Percentiles rank a stretch among this genome's conserved stretches.
phyloP scores from a whole-genome alignment of 2,329 filamentous ascomycete species.

The Trichocomaceae sp. region DNA sequence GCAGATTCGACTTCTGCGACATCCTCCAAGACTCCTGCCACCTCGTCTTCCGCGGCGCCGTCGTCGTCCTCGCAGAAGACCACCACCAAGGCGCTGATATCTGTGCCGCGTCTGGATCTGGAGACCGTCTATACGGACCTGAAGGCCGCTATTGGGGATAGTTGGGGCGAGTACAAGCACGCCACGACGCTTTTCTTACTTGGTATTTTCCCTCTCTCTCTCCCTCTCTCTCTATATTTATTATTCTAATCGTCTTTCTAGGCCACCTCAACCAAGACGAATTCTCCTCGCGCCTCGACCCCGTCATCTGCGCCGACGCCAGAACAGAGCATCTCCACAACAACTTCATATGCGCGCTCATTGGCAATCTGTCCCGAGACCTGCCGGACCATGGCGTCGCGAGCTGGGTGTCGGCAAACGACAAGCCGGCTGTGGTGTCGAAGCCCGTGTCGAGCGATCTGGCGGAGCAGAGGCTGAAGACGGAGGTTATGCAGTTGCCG shows the following conservation, averaged over 20 bases:
- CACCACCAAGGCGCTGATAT: conserved; percentile 44
- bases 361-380: conserved; percentile 54
- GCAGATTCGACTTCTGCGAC: conserved; percentile 32
- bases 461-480: conserved; percentile 56
- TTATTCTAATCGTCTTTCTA: conserved; percentile 19
- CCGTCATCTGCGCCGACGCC: conserved; percentile 48
- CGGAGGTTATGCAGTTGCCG: conserved; percentile 57
- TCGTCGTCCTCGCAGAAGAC: conserved; percentile 39
- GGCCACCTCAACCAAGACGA: conserved; percentile 57
- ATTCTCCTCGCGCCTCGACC: conserved; percentile 50
- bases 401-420: conserved; percentile 57
- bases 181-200: conserved; percentile 53
- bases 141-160: conserved; percentile 53
- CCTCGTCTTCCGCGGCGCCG: conserved; percentile 21
- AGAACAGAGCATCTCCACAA: conserved; percentile 56
- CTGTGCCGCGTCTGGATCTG: conserved; percentile 56
- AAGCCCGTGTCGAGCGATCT: conserved; percentile 53
- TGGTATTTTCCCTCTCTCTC: conserved; percentile 35
- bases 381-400: conserved; percentile 57
- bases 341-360: conserved; percentile 53
- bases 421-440: conserved; percentile 44
- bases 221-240: too few species aligned
- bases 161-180: conserved; percentile 56
- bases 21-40: conserved; percentile 27
- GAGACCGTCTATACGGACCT: conserved; percentile 58